Percentiles rank a stretch among this genome's conserved stretches.
Conservation (phyloP, 352 stramenopile species). For the Phytophthora melonis region DNA sequence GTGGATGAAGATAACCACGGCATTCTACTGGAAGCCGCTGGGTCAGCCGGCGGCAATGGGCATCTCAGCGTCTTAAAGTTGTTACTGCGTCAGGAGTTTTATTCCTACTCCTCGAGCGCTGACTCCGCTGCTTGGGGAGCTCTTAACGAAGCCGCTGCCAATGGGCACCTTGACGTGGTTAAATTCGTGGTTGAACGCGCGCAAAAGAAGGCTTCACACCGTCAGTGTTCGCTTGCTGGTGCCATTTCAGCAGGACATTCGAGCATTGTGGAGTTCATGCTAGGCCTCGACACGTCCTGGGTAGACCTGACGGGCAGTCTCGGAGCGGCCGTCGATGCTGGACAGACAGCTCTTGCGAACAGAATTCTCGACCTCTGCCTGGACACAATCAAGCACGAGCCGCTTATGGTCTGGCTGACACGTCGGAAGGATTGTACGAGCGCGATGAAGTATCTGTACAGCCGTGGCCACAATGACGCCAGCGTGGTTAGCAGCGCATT, state of each 20-base stretch:
- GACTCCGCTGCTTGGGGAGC: not conserved
- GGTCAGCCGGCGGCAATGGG: not conserved
- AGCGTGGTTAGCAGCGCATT: not conserved
- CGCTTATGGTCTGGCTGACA: not conserved
- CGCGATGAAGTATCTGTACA: not conserved
- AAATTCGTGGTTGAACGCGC: not conserved
- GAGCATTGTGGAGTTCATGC: not conserved
- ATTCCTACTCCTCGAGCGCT: not conserved
- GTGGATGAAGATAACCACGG: too few species aligned
- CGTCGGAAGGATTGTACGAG: not conserved
- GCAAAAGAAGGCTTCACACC: not conserved
- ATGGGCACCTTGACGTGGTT: not conserved
- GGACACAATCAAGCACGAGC: not conserved
- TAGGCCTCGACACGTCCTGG: not conserved
- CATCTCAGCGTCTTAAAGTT: not conserved
- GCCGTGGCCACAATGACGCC: not conserved
- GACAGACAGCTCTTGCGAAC: not conserved
- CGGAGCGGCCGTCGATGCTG: not conserved
- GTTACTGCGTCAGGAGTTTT: not conserved
- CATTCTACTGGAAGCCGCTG: not conserved
- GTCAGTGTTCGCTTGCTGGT: not conserved
- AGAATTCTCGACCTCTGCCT: not conserved
- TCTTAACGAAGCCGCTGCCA: not conserved
- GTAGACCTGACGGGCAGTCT: not conserved
- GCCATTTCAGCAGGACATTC: not conserved